Percentiles rank a stretch among this genome's conserved stretches.
These are phyloP conservation scores for Boletellus sp. DNA, from an alignment of 768 basidiomycete species.

Conservation along the genomic window DNA sequence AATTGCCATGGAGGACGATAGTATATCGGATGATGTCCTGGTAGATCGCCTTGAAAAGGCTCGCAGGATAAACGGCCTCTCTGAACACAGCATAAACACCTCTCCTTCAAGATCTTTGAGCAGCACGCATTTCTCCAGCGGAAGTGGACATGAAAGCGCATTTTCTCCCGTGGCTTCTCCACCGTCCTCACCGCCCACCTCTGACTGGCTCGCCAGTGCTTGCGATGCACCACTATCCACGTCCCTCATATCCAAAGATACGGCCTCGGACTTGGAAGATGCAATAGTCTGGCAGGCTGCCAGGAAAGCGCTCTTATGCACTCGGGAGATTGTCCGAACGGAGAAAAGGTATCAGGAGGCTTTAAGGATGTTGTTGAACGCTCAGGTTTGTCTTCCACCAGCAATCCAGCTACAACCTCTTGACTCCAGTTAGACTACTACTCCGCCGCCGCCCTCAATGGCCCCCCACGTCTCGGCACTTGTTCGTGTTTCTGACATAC, in stretches of 20 bases:
- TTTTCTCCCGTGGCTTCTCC: background rate
- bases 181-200: background rate
- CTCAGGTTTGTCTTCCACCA: conserved; percentile 28
- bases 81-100: background rate
- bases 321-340: conserved; percentile 47
- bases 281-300: conserved; percentile 35
- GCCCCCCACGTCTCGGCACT: conserved; percentile 49
- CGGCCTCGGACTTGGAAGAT: conserved; percentile 19
- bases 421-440: conserved; percentile 27
- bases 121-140: background rate
- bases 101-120: background rate
- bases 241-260: conserved; percentile 3
- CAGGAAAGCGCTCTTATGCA: conserved; percentile 39
- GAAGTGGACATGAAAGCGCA: background rate
- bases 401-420: background rate
- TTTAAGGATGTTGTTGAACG: conserved; percentile 35
- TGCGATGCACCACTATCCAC: background rate
- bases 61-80: conserved; percentile 21
- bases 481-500: conserved; percentile 45
- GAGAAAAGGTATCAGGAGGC: conserved; percentile 43
- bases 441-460: conserved; percentile 51
- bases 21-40: conserved; percentile 47
- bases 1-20: conserved; percentile 49
- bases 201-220: background rate
- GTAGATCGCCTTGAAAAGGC: conserved; percentile 47